Percentiles rank a stretch among this genome's conserved stretches.
Evolutionary conservation across 805 yeast genomes (phyloP).

Genomic region (Groenewaldozyma salmanticensis): DNA sequence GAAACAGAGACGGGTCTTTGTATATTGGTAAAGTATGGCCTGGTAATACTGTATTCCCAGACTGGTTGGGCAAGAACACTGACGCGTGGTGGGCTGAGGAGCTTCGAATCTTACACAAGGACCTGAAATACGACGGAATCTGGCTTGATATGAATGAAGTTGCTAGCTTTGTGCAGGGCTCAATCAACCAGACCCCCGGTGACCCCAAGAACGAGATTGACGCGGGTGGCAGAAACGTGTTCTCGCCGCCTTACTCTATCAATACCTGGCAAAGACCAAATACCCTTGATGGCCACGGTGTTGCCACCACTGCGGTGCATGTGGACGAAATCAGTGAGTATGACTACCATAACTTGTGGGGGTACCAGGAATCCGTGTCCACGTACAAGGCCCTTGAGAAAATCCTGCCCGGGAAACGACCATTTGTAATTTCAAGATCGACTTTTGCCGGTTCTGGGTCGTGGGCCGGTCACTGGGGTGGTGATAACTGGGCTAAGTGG

Average conservation of each 20-base stretch:
- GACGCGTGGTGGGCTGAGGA: slow-evolving; percentile 29
- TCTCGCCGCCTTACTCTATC: slow-evolving; percentile 30
- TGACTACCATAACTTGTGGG: slow-evolving; percentile 78
- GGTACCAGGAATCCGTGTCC: slow-evolving; percentile 61
- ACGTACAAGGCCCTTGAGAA: slow-evolving; percentile 54
- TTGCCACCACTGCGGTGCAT: slow-evolving; percentile 71
- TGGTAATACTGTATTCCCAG: slow-evolving; percentile 89
- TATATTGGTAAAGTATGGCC: slow-evolving; percentile 95
- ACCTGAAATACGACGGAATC: slow-evolving; percentile 55
- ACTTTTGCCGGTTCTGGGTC: slow-evolving; percentile 85
- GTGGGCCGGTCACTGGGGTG: slow-evolving; percentile 91
- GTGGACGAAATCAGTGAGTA: slow-evolving; percentile 76
- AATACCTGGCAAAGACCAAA: slow-evolving; percentile 20
- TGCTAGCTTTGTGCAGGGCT: slow-evolving; percentile 37
- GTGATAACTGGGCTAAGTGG: slow-evolving; percentile 91
- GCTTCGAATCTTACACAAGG: slow-evolving; percentile 36
- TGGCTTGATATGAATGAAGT: slow-evolving; percentile 99
- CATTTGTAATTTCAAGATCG: slow-evolving; percentile 76
- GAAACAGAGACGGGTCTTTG: slow-evolving; percentile 36
- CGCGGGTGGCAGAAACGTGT: slow-evolving; percentile 24
- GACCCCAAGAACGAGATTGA: too few relatives aligned
- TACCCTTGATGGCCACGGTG: slow-evolving; percentile 77
- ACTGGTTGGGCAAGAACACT: slow-evolving; percentile 58
- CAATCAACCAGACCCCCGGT: too few relatives aligned
- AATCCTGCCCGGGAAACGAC: slow-evolving; percentile 43